These are phyloP conservation scores for Phialophora verrucosa DNA, from an alignment of 2,329 filamentous ascomycete genomes.

Conservation along the genomic window DNA sequence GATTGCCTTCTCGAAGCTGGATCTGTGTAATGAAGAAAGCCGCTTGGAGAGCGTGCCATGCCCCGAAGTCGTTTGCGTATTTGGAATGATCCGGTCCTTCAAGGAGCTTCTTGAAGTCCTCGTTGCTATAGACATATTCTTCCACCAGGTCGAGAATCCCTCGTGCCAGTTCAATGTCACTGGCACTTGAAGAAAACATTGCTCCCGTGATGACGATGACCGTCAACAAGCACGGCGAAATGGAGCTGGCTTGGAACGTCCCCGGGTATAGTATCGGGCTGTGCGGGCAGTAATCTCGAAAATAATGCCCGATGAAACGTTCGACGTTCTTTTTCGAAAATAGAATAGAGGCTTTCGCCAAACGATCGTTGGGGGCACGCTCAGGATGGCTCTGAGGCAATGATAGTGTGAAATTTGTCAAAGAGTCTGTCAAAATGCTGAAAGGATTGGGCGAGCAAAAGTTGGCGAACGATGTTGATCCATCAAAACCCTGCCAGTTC, in stretches of 20 bases:
- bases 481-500: neutral
- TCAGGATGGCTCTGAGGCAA: conserved; percentile 11
- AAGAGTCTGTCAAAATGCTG: conserved; percentile 11
- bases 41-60: conserved; percentile 16
- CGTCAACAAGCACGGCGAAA: conserved; percentile 8
- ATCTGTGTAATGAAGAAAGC: conserved; percentile 17
- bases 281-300: conserved; percentile 21
- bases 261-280: conserved; percentile 14
- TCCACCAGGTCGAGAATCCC: conserved; percentile 15
- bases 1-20: conserved; percentile 9
- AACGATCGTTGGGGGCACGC: conserved; percentile 8
- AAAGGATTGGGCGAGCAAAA: neutral
- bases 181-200: conserved; percentile 8
- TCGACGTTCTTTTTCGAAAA: conserved; percentile 17
- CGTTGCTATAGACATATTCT: conserved; percentile 15
- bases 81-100: neutral
- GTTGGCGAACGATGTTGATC: neutral
- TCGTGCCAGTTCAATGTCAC: conserved; percentile 7
- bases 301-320: conserved; percentile 18
- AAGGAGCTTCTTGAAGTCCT: conserved; percentile 4
- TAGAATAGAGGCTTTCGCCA: conserved; percentile 3
- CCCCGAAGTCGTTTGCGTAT: neutral
- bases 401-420: conserved; percentile 18
- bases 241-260: neutral
- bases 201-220: conserved; percentile 15